A percentile compares a stretch with the other conserved stretches of the same genome.
Conservation (phyloP, 352 stramenopile species). For the Phytopythium boreale region DNA sequence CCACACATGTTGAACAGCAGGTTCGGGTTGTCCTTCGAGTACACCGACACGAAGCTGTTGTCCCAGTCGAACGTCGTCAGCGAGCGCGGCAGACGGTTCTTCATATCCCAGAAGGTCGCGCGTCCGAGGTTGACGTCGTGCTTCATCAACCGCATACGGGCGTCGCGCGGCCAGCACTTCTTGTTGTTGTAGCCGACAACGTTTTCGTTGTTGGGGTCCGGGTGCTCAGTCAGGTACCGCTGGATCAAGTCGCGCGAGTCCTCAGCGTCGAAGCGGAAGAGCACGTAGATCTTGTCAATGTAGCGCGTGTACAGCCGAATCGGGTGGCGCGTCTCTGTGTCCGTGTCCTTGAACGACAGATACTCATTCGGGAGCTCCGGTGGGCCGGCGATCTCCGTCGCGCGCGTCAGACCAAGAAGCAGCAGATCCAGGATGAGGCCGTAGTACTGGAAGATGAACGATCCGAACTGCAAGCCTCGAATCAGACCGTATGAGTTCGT, state of each 20-base stretch:
- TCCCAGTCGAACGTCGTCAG: constrained; percentile 99
- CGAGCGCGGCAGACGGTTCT: constrained; percentile 97
- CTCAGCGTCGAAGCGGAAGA: constrained; percentile 98
- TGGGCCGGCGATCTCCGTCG: constrained; percentile 97
- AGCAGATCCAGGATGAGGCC: constrained; percentile 98
- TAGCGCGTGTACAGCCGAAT: constrained; percentile 99
- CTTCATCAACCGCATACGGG: constrained; percentile 99
- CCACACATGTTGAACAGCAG: constrained; percentile 99
- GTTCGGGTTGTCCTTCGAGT: constrained; percentile 99
- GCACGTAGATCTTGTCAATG: constrained; percentile 99
- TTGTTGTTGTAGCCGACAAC: constrained; percentile 99
- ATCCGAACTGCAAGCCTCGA: constrained; percentile 96
- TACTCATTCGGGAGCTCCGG: constrained; percentile 99
- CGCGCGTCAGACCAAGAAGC: constrained; percentile 96
- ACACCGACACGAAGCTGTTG: constrained; percentile 99
- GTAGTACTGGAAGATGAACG: constrained; percentile 99
- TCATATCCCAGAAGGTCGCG: constrained; percentile 99
- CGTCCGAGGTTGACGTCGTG: constrained; percentile 99
- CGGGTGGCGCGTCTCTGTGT: constrained; percentile 97
- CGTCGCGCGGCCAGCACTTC: constrained; percentile 99
- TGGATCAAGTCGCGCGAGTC: constrained; percentile 99
- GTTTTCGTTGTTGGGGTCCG: constrained; percentile 99
- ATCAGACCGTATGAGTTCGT: constrained; percentile 99
- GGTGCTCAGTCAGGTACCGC: constrained; percentile 98
- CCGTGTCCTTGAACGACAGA: constrained; percentile 97